Conservation (phyloP, 768 basidiomycete genomes). For the Auricularia heimuer region DNA sequence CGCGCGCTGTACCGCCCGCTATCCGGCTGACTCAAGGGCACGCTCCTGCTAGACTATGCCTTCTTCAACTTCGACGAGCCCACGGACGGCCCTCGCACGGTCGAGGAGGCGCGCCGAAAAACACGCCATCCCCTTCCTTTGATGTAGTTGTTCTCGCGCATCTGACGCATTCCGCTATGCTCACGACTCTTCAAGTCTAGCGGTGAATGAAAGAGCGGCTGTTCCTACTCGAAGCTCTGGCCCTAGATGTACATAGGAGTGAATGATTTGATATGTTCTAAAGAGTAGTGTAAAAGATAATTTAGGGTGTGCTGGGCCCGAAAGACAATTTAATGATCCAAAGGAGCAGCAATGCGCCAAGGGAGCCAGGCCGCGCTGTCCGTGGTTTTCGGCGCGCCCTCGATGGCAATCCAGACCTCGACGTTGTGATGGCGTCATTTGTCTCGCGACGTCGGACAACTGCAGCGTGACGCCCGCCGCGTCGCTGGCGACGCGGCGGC, state of each 20-base stretch:
- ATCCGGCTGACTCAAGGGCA: constrained; percentile 42
- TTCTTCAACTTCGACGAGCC: constrained; percentile 49
- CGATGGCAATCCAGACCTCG: not conserved
- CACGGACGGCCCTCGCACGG: constrained; percentile 35
- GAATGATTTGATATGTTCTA: too few relatives aligned
- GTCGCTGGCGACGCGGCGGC: not conserved
- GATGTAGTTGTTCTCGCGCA: not conserved
- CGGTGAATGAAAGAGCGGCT: not conserved
- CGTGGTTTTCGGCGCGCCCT: not conserved
- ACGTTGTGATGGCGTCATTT: not conserved
- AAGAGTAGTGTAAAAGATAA: too few relatives aligned
- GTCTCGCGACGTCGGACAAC: not conserved
- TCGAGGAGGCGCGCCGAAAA: constrained; percentile 25
- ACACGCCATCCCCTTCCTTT: not conserved
- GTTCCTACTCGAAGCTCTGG: not conserved
- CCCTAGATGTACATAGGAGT: too few relatives aligned
- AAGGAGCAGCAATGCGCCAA: not conserved
- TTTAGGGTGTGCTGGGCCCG: too few relatives aligned
- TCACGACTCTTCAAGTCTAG: not conserved
- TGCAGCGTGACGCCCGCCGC: not conserved
- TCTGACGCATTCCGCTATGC: not conserved
- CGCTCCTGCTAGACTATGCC: constrained; percentile 50
- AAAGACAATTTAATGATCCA: too few relatives aligned
- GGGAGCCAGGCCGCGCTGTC: not conserved
- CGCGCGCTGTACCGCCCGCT: constrained; percentile 42